Evolutionary conservation across 1,284 basidiomycete genomes (phyloP), one percentile per base, ranked within the genome.

Genomic region (Mycena citricolor): DNA sequence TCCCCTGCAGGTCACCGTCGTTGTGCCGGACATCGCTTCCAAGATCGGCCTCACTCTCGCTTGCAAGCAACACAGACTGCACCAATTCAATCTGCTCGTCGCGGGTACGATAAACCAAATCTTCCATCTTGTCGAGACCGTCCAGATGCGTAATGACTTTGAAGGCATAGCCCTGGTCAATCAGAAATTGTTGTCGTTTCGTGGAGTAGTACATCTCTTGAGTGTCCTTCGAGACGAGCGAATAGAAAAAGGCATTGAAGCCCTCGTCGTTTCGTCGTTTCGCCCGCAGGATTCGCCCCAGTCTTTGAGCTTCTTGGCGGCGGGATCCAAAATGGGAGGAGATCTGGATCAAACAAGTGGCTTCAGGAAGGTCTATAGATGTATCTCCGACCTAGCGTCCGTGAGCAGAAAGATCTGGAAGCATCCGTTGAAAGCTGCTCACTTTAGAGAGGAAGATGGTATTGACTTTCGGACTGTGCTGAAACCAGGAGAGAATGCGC

Each of bases 171-270:
- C 94, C 94, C 69, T 97, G 89, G 66, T 99, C 97, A 59, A 99
- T 97, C 55, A 99, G 73, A 72, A 99, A 99, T 59, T 98, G 94
- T 64, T 99, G 97, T 16, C 97, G 83, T 69, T 99, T 99, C 11
- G 97, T 97, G 61, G 92, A 95, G 74, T 98, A 99, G 69, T 87
- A 99, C 93, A 99, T 99, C 69, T 99, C 97, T 60, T 97, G 91
- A 0, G 97, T 99, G 69, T 99, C 95, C 65, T 97, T 97, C 28
- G 93, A 97, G 32, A 99, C 97, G 22, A 99, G 80, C 24, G 94
- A 97, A 68, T 99, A 99, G 72, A 99, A 99, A 70, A 99, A 99
- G 11, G 97, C 97, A 57, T 99, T 99, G 74, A 99, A 99, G 2
- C 97, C 97, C 66, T 99, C 97, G 62, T 99, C 97, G 63, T 99